A percentile compares a stretch with the other conserved stretches of the same genome.
These are phyloP conservation scores for Huntiella bhutanensis DNA, from an alignment of 2,329 filamentous ascomycete species.

Conservation along the genomic window DNA sequence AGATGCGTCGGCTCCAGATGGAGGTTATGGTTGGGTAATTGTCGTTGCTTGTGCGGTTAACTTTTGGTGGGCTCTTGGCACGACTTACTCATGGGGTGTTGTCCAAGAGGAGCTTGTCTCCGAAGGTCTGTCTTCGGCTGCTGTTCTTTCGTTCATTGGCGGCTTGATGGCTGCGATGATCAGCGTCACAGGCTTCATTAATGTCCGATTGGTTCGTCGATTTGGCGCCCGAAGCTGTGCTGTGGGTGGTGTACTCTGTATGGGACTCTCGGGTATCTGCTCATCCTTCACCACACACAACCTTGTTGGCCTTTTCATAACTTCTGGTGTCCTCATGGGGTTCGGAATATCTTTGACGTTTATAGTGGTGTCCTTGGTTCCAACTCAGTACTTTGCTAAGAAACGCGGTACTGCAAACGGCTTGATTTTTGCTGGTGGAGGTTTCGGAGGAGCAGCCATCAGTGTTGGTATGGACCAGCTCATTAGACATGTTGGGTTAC, in stretches of 20 bases:
- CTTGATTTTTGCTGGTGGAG: constrained; percentile 33
- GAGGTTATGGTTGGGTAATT: constrained; percentile 37
- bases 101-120: constrained; percentile 37
- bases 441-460: constrained; percentile 34
- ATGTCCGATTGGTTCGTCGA: constrained; percentile 29
- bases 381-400: constrained; percentile 34
- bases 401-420: constrained; percentile 38
- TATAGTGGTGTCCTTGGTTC: constrained; percentile 28
- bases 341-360: constrained; percentile 21
- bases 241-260: constrained; percentile 28
- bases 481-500: constrained; percentile 25
- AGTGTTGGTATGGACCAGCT: constrained; percentile 30
- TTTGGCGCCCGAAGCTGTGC: constrained; percentile 29
- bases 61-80: constrained; percentile 38
- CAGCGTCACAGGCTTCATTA: constrained; percentile 31
- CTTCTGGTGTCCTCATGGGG: constrained; percentile 18
- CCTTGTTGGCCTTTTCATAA: constrained; percentile 20
- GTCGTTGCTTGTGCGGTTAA: constrained; percentile 30
- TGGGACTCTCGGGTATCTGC: constrained; percentile 30
- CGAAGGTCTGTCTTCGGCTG: constrained; percentile 26
- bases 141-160: constrained; percentile 39
- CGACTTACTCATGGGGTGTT: constrained; percentile 40
- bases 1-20: constrained; percentile 30
- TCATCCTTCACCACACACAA: constrained; percentile 21
- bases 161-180: constrained; percentile 31